Base-by-base conservation (phyloP, 2,329 filamentous ascomycete species). In the Fusarium mangiferae region DNA sequence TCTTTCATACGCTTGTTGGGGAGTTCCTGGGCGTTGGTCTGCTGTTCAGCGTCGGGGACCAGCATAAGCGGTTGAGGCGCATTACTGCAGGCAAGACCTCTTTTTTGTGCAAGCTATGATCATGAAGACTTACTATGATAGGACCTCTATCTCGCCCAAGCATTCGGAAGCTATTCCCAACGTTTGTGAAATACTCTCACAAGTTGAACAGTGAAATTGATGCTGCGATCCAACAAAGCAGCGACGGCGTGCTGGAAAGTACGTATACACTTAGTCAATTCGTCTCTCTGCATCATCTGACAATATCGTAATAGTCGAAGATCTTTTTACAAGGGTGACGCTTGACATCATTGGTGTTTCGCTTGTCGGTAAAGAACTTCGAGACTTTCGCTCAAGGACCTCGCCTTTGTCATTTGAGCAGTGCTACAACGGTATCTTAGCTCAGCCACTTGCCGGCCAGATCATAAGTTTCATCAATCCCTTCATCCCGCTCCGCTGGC, bases 1-100 rank as follows among this genome's bases (percentile, higher is more conserved):
- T 74, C 22, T 74, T 72, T 6, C 45, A 74, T 9, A 74, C 67
- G 0, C 62, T 74, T 7, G 71, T 74, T 2, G 71, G 71, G 13
- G 71, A 74, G 9, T 63, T 74, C 13, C 24, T 74, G 2, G 71
- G 71, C 1, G 28, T 58, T 4, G 71, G 71, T 4, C 22, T 74
- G 2, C 24, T 74, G 3, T 74, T 72, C 1, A 74, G 71, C 46
- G 58, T 60, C 1, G 71, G 71, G 2, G 54, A 74, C 1, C 48
- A 74, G n/a, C 71, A 74, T 6, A 74, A 69, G 5, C 66, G 69
- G 2, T 11, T 73, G 26, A 58, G 69, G 6, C 69, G 69, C 1
- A 73, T 72, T 4, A 28, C 38, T 17, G 36, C 63, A 10, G 69
- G 54, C 33, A 35, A 36, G 49, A 9, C 9, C 8, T 8, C 12